Evolutionary conservation across 805 yeast genomes (phyloP), one percentile per base, ranked within the genome.

Genomic region (Kodamaea laetipori): DNA sequence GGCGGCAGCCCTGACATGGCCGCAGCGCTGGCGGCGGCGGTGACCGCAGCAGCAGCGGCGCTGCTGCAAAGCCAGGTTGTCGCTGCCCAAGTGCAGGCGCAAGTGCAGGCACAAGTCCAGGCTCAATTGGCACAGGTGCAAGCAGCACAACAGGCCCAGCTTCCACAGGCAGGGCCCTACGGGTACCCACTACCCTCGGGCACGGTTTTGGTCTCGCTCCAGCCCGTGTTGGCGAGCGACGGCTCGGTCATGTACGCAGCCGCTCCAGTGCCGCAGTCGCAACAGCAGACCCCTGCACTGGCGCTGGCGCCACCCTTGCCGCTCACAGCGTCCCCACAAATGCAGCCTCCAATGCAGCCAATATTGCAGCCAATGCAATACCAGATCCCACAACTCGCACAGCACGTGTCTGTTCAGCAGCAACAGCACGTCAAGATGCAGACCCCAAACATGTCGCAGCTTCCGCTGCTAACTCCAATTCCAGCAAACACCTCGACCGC

Each of bases 171-270:
- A 21, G 28, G 15, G 23, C 40, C 30, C 10, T 30, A 27, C 13
- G 35, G 39, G n/a, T 30, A 12, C 45, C 45, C 39, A 12, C 24
- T 31, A 24, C 45, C 45, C 11, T 30, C 39, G n/a, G 44, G 44
- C 3, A 41, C 44, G 8, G 39, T 41, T 4, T 38, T 47, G 25
- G 49, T 49, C 6, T 23, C 45, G 15, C 27, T 49, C 23, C 51
- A 47, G 32, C 52, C 52, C 9, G 46, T 49, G 34, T 21, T 49
- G 24, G 46, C 50, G 9, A 44, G 39, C 37, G 48, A 46, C 30
- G 50, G 52, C 7, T 30, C 37, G n/a, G 46, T 49, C 12, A 44
- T 49, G 32, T 49, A 43, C 21, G 46, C 50, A 1, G 45, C 47
- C 27, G 38, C 45, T 10, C 39, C 45, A 12, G 46, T 34, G 6